These are phyloP conservation scores for Penstemon eatonii DNA, from an alignment of 257 asterid species.

Conservation along the genomic window DNA sequence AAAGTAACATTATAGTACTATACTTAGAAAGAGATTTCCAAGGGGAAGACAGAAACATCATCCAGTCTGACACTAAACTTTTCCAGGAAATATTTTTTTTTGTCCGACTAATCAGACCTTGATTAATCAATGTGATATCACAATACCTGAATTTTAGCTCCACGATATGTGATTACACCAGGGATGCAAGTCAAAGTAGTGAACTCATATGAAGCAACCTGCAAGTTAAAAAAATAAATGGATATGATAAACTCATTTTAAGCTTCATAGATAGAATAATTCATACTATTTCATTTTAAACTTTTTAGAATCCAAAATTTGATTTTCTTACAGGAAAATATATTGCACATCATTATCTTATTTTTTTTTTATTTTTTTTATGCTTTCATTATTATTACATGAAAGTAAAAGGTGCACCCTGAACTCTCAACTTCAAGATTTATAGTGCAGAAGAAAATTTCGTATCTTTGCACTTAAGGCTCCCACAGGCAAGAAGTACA, in stretches of 20 bases:
- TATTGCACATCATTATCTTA: not conserved
- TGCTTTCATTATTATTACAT: not conserved
- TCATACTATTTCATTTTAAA: constrained; percentile 3
- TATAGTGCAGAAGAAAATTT: not conserved
- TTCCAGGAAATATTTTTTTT: not conserved
- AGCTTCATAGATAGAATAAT: not conserved
- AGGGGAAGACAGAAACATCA: not conserved
- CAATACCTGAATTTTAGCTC: constrained; percentile 95
- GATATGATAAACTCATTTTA: constrained; percentile 8
- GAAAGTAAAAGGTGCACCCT: no score
- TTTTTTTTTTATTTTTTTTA: not conserved
- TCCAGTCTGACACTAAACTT: not conserved
- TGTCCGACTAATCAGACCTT: not conserved
- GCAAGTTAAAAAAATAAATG: constrained; percentile 33
- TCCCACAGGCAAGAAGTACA: not conserved
- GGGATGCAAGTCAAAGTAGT: constrained; percentile 99
- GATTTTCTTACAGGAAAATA: not conserved
- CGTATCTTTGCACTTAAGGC: not conserved
- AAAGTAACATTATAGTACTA: constrained; percentile 12
- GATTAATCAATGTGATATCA: constrained; percentile 8
- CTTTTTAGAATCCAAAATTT: constrained; percentile 1
- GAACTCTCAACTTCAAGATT: no score
- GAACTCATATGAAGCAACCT: constrained; percentile 99
- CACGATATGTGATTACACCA: constrained; percentile 91
- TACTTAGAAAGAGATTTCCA: constrained; percentile 6